A percentile compares a stretch with the other conserved stretches of the same genome.
Conservation (phyloP, 1,284 basidiomycete species). For the Blastosporella zonata region DNA sequence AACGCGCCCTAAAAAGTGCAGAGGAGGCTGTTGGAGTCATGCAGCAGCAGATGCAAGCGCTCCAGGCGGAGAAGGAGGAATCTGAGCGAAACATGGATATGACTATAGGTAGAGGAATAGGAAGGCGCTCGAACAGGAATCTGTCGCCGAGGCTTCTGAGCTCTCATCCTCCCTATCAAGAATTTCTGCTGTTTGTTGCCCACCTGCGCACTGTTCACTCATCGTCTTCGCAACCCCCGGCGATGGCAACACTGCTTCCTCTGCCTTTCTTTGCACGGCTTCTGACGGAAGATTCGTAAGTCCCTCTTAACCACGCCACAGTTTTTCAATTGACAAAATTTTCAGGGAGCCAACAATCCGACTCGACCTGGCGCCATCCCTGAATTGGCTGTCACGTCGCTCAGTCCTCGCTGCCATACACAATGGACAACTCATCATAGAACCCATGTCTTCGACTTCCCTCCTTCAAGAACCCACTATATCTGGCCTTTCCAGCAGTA, state of each 20-base stretch:
- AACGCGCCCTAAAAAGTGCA: constrained; percentile 77
- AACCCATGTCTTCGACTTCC: constrained; percentile 66
- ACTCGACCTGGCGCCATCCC: constrained; percentile 88
- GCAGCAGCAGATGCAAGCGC: constrained; percentile 80
- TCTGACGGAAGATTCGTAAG: constrained; percentile 84
- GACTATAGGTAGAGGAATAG: constrained; percentile 56
- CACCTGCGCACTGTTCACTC: constrained; percentile 78
- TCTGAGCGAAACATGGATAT: constrained; percentile 62
- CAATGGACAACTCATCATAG: constrained; percentile 84
- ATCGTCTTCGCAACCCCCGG: constrained; percentile 53
- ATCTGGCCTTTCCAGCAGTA: constrained; percentile 39
- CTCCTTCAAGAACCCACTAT: constrained; percentile 54
- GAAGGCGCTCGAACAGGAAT: constrained; percentile 29
- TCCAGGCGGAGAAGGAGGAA: constrained; percentile 62
- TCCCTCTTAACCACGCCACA: constrained; percentile 24
- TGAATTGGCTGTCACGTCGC: constrained; percentile 91
- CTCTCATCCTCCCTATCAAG: constrained; percentile 78
- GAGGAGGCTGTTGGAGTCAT: constrained; percentile 85
- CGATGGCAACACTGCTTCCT: constrained; percentile 68
- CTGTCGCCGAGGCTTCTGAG: constrained; percentile 50
- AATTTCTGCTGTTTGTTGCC: constrained; percentile 80
- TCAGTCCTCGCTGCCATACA: constrained; percentile 87
- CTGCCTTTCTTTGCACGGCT: constrained; percentile 86
- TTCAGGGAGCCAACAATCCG: constrained; percentile 87
- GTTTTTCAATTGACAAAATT: constrained; percentile 11